Percentiles rank a stretch among this genome's conserved stretches.
Evolutionary conservation across 2,329 filamentous ascomycete species (phyloP).

Genomic region (Parastagonospora nodorum): DNA sequence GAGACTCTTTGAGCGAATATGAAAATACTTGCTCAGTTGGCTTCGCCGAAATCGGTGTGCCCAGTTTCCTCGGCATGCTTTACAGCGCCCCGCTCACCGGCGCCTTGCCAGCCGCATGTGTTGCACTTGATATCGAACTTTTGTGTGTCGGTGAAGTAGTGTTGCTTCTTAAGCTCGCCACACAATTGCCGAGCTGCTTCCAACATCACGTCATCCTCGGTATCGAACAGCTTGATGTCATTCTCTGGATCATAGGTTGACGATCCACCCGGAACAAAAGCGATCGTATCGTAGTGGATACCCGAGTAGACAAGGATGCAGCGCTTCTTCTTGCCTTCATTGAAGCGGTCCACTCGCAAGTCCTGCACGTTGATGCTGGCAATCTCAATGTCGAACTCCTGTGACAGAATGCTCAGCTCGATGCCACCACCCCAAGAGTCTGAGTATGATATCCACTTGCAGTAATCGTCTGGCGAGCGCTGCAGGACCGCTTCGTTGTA

Average conservation of each 20-base stretch:
- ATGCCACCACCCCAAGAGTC: conserved; percentile 92
- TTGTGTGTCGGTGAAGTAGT: conserved; percentile 90
- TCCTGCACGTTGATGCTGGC: conserved; percentile 80
- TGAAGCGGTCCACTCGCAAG: conserved; percentile 73
- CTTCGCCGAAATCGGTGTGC: conserved; percentile 43
- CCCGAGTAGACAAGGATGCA: conserved; percentile 88
- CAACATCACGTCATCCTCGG: conserved; percentile 59
- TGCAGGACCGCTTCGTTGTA: conserved; percentile 82
- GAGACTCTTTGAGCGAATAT: too few species aligned
- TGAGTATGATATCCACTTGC: conserved; percentile 76
- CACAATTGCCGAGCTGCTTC: conserved; percentile 63
- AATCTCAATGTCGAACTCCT: conserved; percentile 85
- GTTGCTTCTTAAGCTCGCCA: conserved; percentile 65
- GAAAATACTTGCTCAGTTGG: conserved; percentile 11
- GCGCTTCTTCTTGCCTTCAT: conserved; percentile 68
- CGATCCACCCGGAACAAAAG: conserved; percentile 67
- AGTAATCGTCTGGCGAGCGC: conserved; percentile 72
- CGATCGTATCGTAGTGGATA: conserved; percentile 92
- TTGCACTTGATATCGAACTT: conserved; percentile 81
- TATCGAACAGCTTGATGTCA: conserved; percentile 77
- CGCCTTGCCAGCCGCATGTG: conserved; percentile 69
- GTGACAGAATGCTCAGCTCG: conserved; percentile 82
- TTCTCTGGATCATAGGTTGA: conserved; percentile 69
- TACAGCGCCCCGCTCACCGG: conserved; percentile 67
- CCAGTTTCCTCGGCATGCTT: conserved; percentile 67